Conservation (phyloP, 768 basidiomycete species). For the Coprinopsis cinerea region DNA sequence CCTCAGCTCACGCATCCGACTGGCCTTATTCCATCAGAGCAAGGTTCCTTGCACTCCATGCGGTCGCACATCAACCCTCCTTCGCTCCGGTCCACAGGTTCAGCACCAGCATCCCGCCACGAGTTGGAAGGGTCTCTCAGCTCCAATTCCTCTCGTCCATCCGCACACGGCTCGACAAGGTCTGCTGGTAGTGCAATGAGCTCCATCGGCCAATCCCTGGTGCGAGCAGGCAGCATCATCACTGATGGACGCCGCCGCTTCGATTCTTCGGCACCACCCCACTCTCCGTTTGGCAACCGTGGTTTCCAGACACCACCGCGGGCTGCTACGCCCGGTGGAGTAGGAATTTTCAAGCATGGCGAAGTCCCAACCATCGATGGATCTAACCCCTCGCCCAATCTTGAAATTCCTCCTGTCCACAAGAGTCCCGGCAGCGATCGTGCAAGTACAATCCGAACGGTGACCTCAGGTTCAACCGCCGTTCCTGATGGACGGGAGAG, state of each 20-base stretch:
- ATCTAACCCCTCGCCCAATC: neutral
- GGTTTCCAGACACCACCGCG: constrained; percentile 17
- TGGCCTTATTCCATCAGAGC: constrained; percentile 42
- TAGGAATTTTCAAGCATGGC: constrained; percentile 6
- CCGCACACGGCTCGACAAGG: constrained; percentile 34
- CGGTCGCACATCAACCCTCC: constrained; percentile 48
- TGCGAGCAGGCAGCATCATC: constrained; percentile 48
- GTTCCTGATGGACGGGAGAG: constrained; percentile 6
- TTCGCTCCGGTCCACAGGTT: constrained; percentile 43
- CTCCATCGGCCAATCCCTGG: constrained; percentile 31
- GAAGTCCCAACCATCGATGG: constrained; percentile 9
- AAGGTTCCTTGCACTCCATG: constrained; percentile 62
- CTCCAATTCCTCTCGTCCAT: constrained; percentile 52
- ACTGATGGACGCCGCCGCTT: constrained; percentile 41
- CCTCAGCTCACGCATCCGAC: constrained; percentile 39
- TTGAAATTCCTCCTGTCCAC: constrained; percentile 2
- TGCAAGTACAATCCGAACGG: constrained; percentile 7
- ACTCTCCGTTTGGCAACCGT: constrained; percentile 42
- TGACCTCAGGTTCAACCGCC: constrained; percentile 1
- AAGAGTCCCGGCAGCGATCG: constrained; percentile 8
- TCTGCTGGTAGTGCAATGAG: constrained; percentile 27
- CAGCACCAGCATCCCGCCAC: constrained; percentile 43
- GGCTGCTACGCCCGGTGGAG: constrained; percentile 7
- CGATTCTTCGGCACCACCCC: constrained; percentile 34
- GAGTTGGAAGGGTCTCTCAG: constrained; percentile 37